Evolutionary conservation across 2,329 filamentous ascomycete genomes (phyloP).

Genomic region (Exophiala dermatitidis): DNA sequence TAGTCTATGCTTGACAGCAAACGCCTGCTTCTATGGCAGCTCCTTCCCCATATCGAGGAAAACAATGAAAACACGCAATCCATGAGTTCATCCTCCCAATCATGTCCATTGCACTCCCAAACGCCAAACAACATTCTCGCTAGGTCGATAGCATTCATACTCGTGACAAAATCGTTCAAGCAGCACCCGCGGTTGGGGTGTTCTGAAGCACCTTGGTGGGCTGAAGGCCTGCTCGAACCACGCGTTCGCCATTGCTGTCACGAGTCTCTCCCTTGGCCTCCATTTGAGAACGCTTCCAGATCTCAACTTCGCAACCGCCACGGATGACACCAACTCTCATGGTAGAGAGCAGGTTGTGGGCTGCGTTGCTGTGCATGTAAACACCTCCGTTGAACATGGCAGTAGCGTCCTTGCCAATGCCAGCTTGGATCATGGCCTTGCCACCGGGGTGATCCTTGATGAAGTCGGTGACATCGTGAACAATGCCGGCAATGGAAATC

Average conservation of each 20-base stretch:
- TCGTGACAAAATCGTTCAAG: slow-evolving; percentile 39
- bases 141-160: background rate
- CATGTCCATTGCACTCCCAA: background rate
- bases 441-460: slow-evolving; percentile 88
- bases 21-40: background rate
- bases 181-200: slow-evolving; percentile 74
- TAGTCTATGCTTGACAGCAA: slow-evolving; percentile 4
- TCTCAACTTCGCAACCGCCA: slow-evolving; percentile 81
- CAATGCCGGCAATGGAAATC: slow-evolving; percentile 71
- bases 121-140: slow-evolving; percentile 12
- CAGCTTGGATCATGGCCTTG: slow-evolving; percentile 74
- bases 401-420: slow-evolving; percentile 79
- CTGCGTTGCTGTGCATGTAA: slow-evolving; percentile 82
- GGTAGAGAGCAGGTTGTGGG: slow-evolving; percentile 79
- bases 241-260: slow-evolving; percentile 71
- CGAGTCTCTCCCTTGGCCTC: slow-evolving; percentile 68
- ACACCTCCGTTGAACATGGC: slow-evolving; percentile 89
- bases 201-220: slow-evolving; percentile 76
- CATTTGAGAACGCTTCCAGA: slow-evolving; percentile 80
- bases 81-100: background rate
- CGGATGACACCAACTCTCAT: slow-evolving; percentile 84
- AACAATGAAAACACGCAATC: background rate
- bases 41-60: no score
- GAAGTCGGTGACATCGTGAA: slow-evolving; percentile 77
- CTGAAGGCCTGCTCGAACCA: slow-evolving; percentile 79